Evolutionary conservation across 148 eudicot genomes (phyloP).

Genomic region (Fagopyrum tataricum): DNA sequence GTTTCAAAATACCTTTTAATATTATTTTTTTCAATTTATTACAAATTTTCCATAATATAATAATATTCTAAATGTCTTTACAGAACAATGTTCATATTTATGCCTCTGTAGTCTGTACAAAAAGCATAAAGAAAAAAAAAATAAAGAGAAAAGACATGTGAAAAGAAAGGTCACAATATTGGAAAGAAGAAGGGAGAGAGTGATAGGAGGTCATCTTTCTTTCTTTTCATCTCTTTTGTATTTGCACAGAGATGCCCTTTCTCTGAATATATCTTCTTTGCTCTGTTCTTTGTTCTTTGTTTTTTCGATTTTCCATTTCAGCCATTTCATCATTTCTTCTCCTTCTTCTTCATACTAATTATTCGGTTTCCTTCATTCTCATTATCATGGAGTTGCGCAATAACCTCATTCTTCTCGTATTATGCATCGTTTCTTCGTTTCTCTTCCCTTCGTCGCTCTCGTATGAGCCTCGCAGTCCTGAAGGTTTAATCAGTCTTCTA

Average conservation of each 20-base stretch:
- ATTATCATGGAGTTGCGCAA: neutral
- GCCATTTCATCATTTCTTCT: neutral
- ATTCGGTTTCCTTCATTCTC: neutral
- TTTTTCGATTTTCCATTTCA: neutral
- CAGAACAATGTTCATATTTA: neutral
- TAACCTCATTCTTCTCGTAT: conserved; percentile 7
- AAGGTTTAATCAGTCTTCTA: conserved; percentile 37
- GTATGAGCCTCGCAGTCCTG: conserved; percentile 65
- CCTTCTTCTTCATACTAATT: neutral
- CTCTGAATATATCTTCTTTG: neutral
- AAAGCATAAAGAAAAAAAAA: neutral
- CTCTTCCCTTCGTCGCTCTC: conserved; percentile 28
- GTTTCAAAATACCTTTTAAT: too few relatives aligned
- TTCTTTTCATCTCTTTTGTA: conserved; percentile 8
- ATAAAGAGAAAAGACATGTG: conserved; percentile 15
- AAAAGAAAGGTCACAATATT: conserved; percentile 14
- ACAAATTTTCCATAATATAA: neutral
- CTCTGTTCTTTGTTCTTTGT: neutral
- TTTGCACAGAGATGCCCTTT: conserved; percentile 8
- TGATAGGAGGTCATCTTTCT: neutral
- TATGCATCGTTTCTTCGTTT: conserved; percentile 19
- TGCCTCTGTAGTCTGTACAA: neutral
- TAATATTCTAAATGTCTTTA: neutral
- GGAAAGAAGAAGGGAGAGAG: neutral
- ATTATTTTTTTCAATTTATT: too few relatives aligned